Percentiles rank a stretch among this genome's conserved stretches.
These are phyloP conservation scores for Ilyonectria mors-panacis DNA, from an alignment of 2,329 filamentous ascomycete species.

Conservation along the genomic window DNA sequence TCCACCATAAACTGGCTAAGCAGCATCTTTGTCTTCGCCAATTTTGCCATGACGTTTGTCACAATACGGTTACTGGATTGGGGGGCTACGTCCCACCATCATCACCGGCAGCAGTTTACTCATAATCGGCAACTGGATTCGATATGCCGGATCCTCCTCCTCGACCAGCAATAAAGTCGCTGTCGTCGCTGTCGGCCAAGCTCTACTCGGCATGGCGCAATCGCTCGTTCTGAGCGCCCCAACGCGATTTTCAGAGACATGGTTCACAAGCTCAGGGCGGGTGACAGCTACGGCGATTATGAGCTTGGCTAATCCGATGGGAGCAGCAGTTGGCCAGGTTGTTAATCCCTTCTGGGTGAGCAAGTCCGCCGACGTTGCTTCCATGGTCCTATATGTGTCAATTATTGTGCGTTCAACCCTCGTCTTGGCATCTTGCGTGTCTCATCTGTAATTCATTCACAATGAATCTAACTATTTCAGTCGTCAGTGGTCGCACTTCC, in stretches of 20 bases:
- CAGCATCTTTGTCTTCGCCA: constrained; percentile 88
- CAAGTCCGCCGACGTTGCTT: constrained; percentile 75
- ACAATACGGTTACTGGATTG: constrained; percentile 84
- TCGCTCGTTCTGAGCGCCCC: constrained; percentile 93
- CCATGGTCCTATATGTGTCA: constrained; percentile 87
- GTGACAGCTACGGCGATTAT: constrained; percentile 89
- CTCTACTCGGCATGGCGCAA: constrained; percentile 89
- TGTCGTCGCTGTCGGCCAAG: constrained; percentile 89
- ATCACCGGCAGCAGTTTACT: constrained; percentile 80
- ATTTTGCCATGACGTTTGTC: constrained; percentile 78
- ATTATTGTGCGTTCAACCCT: constrained; percentile 78
- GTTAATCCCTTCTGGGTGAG: constrained; percentile 84
- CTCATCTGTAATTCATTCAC: no score
- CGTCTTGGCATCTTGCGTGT: constrained; percentile 52
- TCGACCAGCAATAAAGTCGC: constrained; percentile 75
- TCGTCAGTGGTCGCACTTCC: no score
- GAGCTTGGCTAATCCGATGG: constrained; percentile 89
- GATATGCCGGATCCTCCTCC: constrained; percentile 78
- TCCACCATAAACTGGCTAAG: constrained; percentile 94
- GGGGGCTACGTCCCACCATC: constrained; percentile 85
- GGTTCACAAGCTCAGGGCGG: constrained; percentile 89
- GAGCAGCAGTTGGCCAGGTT: constrained; percentile 89
- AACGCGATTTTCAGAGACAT: constrained; percentile 91
- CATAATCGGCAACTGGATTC: constrained; percentile 90
- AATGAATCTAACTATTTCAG: no score